phyloP scores from a whole-genome alignment of 257 asterid genomes.

The Solanum habrochaites region DNA sequence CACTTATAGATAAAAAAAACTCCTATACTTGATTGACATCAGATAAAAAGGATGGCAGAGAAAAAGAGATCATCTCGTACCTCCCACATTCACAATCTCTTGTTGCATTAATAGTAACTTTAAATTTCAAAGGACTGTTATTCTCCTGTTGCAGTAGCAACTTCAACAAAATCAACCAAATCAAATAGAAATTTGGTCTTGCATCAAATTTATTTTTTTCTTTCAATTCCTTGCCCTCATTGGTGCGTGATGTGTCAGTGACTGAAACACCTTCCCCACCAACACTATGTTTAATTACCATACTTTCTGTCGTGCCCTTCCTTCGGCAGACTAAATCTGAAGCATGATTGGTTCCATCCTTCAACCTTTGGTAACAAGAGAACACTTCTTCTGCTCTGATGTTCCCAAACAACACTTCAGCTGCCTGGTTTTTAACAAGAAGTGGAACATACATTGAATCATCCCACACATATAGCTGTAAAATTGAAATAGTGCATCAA shows the following conservation, averaged over 20 bases:
- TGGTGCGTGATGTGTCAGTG: not conserved
- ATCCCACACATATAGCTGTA: constrained; percentile 67
- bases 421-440: constrained; percentile 48
- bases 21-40: not conserved
- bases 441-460: constrained; percentile 42
- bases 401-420: constrained; percentile 48
- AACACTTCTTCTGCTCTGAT: constrained; percentile 43
- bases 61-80: constrained; percentile 42
- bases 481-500: not conserved
- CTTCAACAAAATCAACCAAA: constrained; percentile 49
- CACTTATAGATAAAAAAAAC: not conserved
- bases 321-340: not conserved
- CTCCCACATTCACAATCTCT: constrained; percentile 53
- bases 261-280: not conserved
- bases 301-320: not conserved
- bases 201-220: not conserved
- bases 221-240: not conserved
- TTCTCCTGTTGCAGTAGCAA: constrained; percentile 32
- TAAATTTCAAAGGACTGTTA: constrained; percentile 48
- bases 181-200: constrained; percentile 23
- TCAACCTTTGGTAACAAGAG: constrained; percentile 29
- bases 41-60: constrained; percentile 23
- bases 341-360: not conserved
- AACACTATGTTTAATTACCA: not conserved
- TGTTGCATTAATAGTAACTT: constrained; percentile 24